phyloP scores from a whole-genome alignment of 768 basidiomycete genomes.

The Mycena rebaudengoi region DNA sequence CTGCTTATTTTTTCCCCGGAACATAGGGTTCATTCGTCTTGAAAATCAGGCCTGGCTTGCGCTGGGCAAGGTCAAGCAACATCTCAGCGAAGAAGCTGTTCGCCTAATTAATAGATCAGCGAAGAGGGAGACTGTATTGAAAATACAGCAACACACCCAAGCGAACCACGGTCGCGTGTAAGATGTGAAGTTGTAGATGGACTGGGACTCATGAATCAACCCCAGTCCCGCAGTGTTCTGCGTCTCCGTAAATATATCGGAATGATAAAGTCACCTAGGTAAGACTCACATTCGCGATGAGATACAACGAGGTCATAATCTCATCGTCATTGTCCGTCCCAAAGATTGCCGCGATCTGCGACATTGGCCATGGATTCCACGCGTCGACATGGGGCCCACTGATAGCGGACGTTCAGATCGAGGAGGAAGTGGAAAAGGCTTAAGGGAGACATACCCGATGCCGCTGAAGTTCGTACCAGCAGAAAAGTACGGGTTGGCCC shows the following conservation, averaged over 20 bases:
- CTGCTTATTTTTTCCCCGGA: too few relatives aligned
- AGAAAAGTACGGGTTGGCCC: conserved; percentile 74
- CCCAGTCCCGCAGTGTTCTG: conserved; percentile 82
- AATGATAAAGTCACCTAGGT: neutral
- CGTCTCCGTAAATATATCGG: too few relatives aligned
- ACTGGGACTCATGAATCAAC: conserved; percentile 80
- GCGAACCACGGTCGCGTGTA: conserved; percentile 85
- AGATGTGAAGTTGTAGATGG: conserved; percentile 61
- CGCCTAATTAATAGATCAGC: conserved; percentile 40
- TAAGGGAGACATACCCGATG: conserved; percentile 61
- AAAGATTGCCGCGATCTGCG: conserved; percentile 76
- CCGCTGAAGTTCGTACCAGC: conserved; percentile 72
- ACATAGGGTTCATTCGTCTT: conserved; percentile 44
- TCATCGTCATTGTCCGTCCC: conserved; percentile 78
- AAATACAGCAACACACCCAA: conserved; percentile 40
- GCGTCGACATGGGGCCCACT: conserved; percentile 81
- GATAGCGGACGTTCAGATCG: conserved; percentile 2
- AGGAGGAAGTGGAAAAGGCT: neutral
- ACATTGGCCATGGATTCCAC: conserved; percentile 88
- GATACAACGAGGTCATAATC: conserved; percentile 68
- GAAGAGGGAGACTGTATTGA: neutral
- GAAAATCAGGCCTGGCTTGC: conserved; percentile 60
- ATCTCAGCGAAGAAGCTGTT: conserved; percentile 61
- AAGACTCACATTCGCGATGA: conserved; percentile 70
- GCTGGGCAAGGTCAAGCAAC: conserved; percentile 59